phyloP scores from a whole-genome alignment of 2,329 filamentous ascomycete species.

The Aspergillus udagawae region DNA sequence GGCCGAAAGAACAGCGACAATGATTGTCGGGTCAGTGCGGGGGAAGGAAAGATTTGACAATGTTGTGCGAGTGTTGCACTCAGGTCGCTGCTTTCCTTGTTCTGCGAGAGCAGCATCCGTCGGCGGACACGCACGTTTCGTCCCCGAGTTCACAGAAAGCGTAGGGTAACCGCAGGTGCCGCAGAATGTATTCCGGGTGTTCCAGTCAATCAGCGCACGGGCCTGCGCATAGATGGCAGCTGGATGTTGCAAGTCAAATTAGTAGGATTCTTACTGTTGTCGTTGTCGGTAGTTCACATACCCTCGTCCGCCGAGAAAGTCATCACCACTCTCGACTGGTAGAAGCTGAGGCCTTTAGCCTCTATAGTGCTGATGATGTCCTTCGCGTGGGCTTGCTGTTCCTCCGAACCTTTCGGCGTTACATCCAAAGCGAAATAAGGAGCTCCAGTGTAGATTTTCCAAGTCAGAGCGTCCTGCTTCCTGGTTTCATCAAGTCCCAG shows the following conservation, averaged over 20 bases:
- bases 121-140: constrained; percentile 43
- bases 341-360: constrained; percentile 61
- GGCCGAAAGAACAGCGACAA: constrained; percentile 83
- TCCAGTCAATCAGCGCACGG: constrained; percentile 89
- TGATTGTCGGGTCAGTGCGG: constrained; percentile 89
- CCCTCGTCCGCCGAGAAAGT: constrained; percentile 59
- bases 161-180: constrained; percentile 82
- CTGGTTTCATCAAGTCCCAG: constrained; percentile 71
- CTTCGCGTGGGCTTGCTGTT: constrained; percentile 54
- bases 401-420: constrained; percentile 64
- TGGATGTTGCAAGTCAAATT: constrained; percentile 32
- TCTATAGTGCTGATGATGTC: constrained; percentile 58
- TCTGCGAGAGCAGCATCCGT: constrained; percentile 35
- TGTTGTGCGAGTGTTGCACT: constrained; percentile 77
- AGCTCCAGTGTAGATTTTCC: constrained; percentile 65
- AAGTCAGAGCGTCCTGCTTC: constrained; percentile 38
- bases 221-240: constrained; percentile 90
- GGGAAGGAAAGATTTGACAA: constrained; percentile 91
- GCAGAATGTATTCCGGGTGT: constrained; percentile 86
- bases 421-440: constrained; percentile 91
- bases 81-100: constrained; percentile 48
- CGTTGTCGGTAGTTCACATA: constrained; percentile 33
- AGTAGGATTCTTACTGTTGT: neutral
- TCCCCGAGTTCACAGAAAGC: constrained; percentile 48
- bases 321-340: constrained; percentile 62